Evolutionary conservation across 2,329 filamentous ascomycete species (phyloP).

Genomic region (Sclerotinia glacialis): DNA sequence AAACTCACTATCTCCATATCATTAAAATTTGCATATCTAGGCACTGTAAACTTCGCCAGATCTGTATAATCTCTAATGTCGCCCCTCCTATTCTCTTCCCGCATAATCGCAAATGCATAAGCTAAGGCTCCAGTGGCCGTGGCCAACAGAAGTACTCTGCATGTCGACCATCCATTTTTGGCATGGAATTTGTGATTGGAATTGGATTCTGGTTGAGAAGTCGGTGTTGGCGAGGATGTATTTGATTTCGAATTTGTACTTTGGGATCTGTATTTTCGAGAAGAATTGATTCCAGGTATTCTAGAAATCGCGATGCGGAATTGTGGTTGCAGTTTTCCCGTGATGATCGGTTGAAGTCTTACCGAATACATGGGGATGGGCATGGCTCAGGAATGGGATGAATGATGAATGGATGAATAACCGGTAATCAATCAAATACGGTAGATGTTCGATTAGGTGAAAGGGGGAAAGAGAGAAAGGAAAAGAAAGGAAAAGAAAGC

Average conservation of each 20-base stretch:
- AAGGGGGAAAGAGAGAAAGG: no score
- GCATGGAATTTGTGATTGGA: not conserved
- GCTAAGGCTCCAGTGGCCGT: constrained; percentile 28
- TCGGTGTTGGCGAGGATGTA: not conserved
- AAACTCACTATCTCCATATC: constrained; percentile 51
- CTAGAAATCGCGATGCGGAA: not conserved
- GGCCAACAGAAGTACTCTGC: constrained; percentile 31
- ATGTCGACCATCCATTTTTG: constrained; percentile 30
- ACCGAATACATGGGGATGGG: constrained; percentile 16
- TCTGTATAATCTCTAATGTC: constrained; percentile 35
- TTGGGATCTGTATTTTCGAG: not conserved
- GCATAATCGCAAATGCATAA: constrained; percentile 26
- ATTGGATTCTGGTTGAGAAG: not conserved
- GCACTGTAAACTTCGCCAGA: constrained; percentile 33
- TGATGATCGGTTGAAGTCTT: constrained; percentile 14
- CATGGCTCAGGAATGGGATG: not conserved
- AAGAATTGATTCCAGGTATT: not conserved
- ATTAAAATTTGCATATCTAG: constrained; percentile 47
- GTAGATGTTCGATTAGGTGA: no score
- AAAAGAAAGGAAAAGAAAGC: no score
- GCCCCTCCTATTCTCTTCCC: constrained; percentile 18
- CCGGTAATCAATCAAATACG: no score
- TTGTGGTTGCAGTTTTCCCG: not conserved
- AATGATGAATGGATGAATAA: not conserved
- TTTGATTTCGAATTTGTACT: not conserved